Evolutionary conservation across 1,284 basidiomycete genomes (phyloP), one percentile per base, ranked within the genome.

Genomic region (Marasmius fiardii): DNA sequence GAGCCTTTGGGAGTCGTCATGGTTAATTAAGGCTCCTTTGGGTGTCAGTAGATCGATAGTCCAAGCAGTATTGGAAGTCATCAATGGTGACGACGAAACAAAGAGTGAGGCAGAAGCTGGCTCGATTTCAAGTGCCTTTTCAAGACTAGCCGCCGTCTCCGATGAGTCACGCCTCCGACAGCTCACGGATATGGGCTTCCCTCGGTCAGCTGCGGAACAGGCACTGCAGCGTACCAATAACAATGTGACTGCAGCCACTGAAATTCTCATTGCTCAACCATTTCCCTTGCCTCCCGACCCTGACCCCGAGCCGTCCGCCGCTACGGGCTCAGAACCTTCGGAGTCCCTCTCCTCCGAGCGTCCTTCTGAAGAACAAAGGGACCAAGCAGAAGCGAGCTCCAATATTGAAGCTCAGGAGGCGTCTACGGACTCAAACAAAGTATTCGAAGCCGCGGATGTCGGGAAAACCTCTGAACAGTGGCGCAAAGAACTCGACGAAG

Each of bases 161-260:
- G 90, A 93, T 64, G 90, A 93, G 65, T 80, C 78, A 54, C 83
- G 88, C 28, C 83, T 98, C 47, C 81, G 84, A 50, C 89, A 93
- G 64, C 77, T 99, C 50, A 88, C 86, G 16, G 96, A 99, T 63
- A 99, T 99, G 97, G 97, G 97, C 51, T 99, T 99, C 74, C 85
- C 91, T 24, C 84, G 93, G 8, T 82, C 83, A 41, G 91, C 93
- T 3, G 92, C 91, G 1, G 88, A 92, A 65, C 83, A 86, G 54
- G 96, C 96, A 3, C 75, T 99, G 20, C 70, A 81, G 20, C 88
- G 95, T 21, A 88, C 89, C 14, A 84, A 90, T 59, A 98, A 98
- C 73, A 97, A 97, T 64, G 79, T 98, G 62, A 88, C 80, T 37
- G 86, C 90, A 5, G 97, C 97, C 2, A 90, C 96, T 0, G 96